These are phyloP conservation scores for Xylariaceae sp. DNA, from an alignment of 2,329 filamentous ascomycete genomes.

Conservation along the genomic window DNA sequence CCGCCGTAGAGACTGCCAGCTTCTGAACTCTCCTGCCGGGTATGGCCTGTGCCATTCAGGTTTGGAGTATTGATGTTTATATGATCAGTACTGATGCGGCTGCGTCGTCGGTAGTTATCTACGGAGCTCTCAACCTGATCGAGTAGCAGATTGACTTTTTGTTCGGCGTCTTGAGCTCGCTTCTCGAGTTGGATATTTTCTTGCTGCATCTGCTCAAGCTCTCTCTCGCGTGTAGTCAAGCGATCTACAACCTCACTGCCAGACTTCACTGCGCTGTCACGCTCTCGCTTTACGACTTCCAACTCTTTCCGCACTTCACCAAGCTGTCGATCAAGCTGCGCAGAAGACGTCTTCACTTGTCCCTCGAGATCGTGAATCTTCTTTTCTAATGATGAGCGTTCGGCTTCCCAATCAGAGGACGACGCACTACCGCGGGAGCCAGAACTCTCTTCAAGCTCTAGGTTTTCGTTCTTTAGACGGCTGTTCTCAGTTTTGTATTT, in stretches of 20 bases:
- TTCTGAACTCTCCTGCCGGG: conserved; percentile 60
- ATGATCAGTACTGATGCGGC: conserved; percentile 58
- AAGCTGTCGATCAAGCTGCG: conserved; percentile 73
- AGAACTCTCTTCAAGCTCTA: conserved; percentile 60
- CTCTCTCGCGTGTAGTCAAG: conserved; percentile 62
- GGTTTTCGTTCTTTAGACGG: conserved; percentile 81
- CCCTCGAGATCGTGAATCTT: conserved; percentile 71
- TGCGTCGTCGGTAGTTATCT: conserved; percentile 87
- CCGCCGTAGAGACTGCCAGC: conserved; percentile 65
- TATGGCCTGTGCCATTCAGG: conserved; percentile 45
- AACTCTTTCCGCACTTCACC: conserved; percentile 70
- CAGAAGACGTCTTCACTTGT: conserved; percentile 67
- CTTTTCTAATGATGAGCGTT: conserved; percentile 67
- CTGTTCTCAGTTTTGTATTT: conserved; percentile 87
- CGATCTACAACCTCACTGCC: conserved; percentile 59
- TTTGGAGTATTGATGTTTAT: conserved; percentile 39
- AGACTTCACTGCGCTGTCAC: conserved; percentile 59
- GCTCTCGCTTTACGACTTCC: conserved; percentile 64
- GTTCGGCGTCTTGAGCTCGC: conserved; percentile 86
- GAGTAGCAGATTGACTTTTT: conserved; percentile 87
- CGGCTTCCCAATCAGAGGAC: conserved; percentile 73
- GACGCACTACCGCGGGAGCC: conserved; percentile 45
- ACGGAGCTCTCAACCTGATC: conserved; percentile 95
- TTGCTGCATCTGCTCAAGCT: conserved; percentile 79
- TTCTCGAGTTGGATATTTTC: conserved; percentile 83